Percentiles rank a stretch among this genome's conserved stretches.
These are phyloP conservation scores for Picea sitchensis DNA, from an alignment of 75 land plant genomes.

Conservation along the genomic window DNA sequence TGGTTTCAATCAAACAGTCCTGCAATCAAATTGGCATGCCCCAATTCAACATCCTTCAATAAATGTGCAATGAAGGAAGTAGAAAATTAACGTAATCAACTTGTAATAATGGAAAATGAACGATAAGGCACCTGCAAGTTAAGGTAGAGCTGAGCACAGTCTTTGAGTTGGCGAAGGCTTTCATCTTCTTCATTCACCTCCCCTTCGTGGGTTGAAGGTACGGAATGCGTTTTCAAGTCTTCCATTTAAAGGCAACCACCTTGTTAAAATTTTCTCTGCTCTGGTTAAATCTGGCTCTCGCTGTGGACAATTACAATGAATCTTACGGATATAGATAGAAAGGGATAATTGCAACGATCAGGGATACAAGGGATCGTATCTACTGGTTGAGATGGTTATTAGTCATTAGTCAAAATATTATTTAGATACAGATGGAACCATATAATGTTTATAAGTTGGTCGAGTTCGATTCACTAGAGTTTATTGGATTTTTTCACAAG, in stretches of 20 bases:
- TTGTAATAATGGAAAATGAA: neutral
- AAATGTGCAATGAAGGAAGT: neutral
- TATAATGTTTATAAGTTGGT: too few relatives aligned
- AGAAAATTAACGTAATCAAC: neutral
- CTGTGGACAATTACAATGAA: too few relatives aligned
- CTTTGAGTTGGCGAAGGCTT: slow-evolving; percentile 56
- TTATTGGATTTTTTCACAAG: too few relatives aligned
- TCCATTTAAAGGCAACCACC: neutral
- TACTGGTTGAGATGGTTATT: too few relatives aligned
- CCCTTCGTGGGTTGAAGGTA: slow-evolving; percentile 21
- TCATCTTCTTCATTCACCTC: slow-evolving; percentile 64
- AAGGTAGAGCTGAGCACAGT: slow-evolving; percentile 52
- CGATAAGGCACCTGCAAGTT: slow-evolving; percentile 35
- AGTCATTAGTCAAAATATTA: too few relatives aligned
- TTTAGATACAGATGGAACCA: too few relatives aligned
- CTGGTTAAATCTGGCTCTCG: too few relatives aligned
- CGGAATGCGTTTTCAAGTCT: neutral
- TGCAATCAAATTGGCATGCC: slow-evolving; percentile 16
- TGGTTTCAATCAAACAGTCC: slow-evolving; percentile 47
- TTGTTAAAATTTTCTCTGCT: neutral
- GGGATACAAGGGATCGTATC: too few relatives aligned
- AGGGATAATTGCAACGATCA: too few relatives aligned
- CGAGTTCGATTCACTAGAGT: too few relatives aligned
- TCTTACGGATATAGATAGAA: too few relatives aligned
- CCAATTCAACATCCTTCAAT: neutral